phyloP scores from a whole-genome alignment of 805 yeast genomes.

The Myxozyma vanderwaltii region DNA sequence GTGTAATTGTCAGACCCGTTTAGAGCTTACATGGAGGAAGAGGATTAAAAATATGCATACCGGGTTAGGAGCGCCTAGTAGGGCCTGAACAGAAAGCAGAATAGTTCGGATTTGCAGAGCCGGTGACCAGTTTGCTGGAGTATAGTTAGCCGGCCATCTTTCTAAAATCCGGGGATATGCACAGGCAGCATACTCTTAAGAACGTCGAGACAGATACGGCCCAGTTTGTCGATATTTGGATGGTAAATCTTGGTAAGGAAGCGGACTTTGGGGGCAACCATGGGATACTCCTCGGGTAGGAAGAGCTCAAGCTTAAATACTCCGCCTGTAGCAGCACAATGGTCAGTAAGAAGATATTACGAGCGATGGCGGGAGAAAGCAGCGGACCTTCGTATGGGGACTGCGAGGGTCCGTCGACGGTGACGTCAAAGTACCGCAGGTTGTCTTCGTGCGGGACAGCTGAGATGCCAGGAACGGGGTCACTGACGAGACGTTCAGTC shows the following conservation, averaged over 20 bases:
- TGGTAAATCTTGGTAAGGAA: constrained; percentile 93
- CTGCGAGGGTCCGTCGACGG: constrained; percentile 85
- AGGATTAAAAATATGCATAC: constrained; percentile 5
- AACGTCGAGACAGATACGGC: constrained; percentile 94
- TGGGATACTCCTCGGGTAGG: constrained; percentile 95
- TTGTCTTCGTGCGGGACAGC: constrained; percentile 95
- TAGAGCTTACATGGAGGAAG: too few species aligned
- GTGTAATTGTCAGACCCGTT: too few species aligned
- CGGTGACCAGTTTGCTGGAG: constrained; percentile 86
- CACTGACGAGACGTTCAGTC: constrained; percentile 86
- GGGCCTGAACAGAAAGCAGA: constrained; percentile 85
- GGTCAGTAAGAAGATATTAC: too few species aligned
- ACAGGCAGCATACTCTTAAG: constrained; percentile 57
- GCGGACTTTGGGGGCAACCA: constrained; percentile 84
- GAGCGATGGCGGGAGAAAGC: too few species aligned
- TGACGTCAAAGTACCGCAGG: constrained; percentile 87
- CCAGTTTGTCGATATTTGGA: constrained; percentile 93
- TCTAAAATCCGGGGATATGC: neutral
- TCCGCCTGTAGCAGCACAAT: constrained; percentile 46
- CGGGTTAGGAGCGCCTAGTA: constrained; percentile 94
- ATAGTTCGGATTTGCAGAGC: constrained; percentile 95
- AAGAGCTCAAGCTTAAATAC: constrained; percentile 79
- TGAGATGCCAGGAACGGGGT: constrained; percentile 94
- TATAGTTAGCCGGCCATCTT: neutral
- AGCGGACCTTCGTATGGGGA: constrained; percentile 85